phyloP scores from a whole-genome alignment of 2,329 filamentous ascomycete genomes.

The Biscogniauxia mediterranea region DNA sequence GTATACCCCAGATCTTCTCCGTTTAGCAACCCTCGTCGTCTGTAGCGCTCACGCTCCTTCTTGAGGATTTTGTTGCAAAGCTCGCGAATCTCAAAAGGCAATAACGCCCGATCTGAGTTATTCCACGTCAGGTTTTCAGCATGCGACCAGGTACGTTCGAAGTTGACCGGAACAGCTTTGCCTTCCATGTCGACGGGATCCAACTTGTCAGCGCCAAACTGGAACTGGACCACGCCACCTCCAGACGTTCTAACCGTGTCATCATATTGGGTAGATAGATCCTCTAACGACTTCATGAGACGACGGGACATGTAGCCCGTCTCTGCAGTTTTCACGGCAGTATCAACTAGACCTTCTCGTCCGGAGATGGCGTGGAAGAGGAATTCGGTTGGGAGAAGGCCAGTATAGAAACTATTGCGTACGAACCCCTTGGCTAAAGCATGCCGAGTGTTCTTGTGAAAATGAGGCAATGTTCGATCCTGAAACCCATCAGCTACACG shows the following conservation, averaged over 20 bases:
- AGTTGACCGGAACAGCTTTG: constrained; percentile 86
- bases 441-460: constrained; percentile 86
- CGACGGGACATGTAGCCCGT: constrained; percentile 99
- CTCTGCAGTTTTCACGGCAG: constrained; percentile 97
- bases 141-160: constrained; percentile 87
- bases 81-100: constrained; percentile 69
- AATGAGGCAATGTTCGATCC: constrained; percentile 90
- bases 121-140: constrained; percentile 73
- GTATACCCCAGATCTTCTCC: constrained; percentile 64
- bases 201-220: constrained; percentile 92
- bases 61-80: constrained; percentile 68
- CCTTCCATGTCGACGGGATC: constrained; percentile 99
- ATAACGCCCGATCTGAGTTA: constrained; percentile 70
- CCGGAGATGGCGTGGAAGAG: constrained; percentile 98
- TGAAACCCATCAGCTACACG: constrained; percentile 97
- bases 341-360: constrained; percentile 97
- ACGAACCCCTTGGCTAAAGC: constrained; percentile 98
- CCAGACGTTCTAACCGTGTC: constrained; percentile 91
- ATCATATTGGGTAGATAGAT: constrained; percentile 90
- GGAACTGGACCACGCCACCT: constrained; percentile 89
- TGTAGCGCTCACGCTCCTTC: constrained; percentile 63
- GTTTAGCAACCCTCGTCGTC: constrained; percentile 59
- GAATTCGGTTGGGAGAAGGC: constrained; percentile 86
- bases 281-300: constrained; percentile 96
- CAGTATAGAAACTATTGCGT: constrained; percentile 94